phyloP scores from a whole-genome alignment of 208 protist genomes.

The Naegleria fowleri region DNA sequence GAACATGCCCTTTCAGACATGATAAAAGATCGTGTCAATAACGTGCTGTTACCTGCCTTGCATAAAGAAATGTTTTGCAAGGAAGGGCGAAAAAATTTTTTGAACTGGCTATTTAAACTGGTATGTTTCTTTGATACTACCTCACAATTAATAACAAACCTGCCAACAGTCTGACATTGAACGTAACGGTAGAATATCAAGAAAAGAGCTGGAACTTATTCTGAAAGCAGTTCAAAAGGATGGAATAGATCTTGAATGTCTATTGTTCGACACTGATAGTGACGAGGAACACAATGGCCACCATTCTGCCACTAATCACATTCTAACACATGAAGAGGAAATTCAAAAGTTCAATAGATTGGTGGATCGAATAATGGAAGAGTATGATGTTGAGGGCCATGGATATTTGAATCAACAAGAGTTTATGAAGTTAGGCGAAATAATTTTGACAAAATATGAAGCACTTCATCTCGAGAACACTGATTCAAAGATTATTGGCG shows the following conservation, averaged over 20 bases:
- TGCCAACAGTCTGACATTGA: neutral
- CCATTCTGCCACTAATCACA: neutral
- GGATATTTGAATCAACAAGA: neutral
- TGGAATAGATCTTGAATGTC: neutral
- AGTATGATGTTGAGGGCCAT: neutral
- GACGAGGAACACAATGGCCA: neutral
- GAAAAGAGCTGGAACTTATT: neutral
- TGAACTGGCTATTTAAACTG: slow-evolving; percentile 13
- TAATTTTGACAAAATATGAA: slow-evolving; percentile 15
- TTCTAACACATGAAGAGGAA: neutral
- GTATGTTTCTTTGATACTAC: neutral
- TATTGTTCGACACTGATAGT: neutral
- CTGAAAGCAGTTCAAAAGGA: neutral
- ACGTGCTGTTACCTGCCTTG: neutral
- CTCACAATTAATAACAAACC: neutral
- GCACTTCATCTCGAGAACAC: neutral
- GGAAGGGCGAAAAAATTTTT: neutral
- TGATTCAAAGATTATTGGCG: neutral
- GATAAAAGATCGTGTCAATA: neutral
- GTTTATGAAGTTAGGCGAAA: neutral
- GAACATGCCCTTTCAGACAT: neutral
- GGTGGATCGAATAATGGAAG: neutral
- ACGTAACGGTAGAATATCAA: neutral
- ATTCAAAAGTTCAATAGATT: neutral
- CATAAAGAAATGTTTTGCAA: neutral